Evolutionary conservation across 495 filamentous ascomycete genomes (phyloP).

Genomic region (Tuber aestivum): DNA sequence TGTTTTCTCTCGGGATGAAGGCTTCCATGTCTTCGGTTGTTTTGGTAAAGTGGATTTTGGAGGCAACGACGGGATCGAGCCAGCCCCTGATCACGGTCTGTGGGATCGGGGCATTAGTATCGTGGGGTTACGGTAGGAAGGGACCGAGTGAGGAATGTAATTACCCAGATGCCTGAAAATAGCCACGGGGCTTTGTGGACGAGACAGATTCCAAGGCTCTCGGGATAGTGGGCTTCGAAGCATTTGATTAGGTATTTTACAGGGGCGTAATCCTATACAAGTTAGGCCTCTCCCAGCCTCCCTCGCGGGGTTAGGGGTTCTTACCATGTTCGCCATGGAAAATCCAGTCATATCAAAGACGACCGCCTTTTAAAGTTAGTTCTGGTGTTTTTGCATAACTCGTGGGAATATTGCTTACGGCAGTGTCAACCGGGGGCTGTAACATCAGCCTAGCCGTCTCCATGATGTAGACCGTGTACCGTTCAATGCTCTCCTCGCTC

Average conservation of each 20-base stretch:
- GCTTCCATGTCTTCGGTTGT: conserved; percentile 68
- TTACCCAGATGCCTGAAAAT: conserved; percentile 61
- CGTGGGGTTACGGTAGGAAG: not conserved
- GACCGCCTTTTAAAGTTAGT: conserved; percentile 47
- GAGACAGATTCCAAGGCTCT: conserved; percentile 83
- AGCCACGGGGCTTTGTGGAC: conserved; percentile 97
- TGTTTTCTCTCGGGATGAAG: conserved; percentile 65
- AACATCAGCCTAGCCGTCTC: conserved; percentile 85
- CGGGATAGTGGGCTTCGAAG: conserved; percentile 98
- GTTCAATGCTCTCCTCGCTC: conserved; percentile 68
- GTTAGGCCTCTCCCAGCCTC: conserved; percentile 25
- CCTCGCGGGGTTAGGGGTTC: conserved; percentile 11
- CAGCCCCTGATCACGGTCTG: conserved; percentile 84
- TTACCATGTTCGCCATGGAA: conserved; percentile 87
- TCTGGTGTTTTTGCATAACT: conserved; percentile 40
- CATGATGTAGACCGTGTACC: conserved; percentile 89
- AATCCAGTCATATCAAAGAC: conserved; percentile 96
- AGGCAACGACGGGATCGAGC: conserved; percentile 93
- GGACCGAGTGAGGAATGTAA: not conserved
- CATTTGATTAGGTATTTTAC: conserved; percentile 99
- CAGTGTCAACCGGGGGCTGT: conserved; percentile 75
- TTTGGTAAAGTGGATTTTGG: conserved; percentile 92
- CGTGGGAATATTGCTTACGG: conserved; percentile 55
- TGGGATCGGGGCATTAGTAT: conserved; percentile 6
- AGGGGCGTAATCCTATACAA: conserved; percentile 74